Conservation (phyloP, 1,139 yeast genomes). For the Sugiyamaella grinbergsii region DNA sequence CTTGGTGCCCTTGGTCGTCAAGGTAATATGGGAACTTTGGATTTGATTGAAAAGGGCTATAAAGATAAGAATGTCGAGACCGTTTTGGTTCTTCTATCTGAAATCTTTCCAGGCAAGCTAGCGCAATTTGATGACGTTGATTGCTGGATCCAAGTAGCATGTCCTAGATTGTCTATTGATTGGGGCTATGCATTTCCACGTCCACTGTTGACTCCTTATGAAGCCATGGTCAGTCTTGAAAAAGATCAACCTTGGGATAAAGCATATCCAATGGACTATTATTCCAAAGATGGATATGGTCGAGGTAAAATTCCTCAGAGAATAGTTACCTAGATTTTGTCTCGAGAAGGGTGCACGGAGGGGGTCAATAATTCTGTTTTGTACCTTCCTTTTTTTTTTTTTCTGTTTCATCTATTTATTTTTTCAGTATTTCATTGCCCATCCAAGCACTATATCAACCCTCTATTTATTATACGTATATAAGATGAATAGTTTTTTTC, state of each 20-base stretch:
- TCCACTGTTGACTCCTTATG: conserved; percentile 93
- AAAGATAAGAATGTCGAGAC: conserved; percentile 60
- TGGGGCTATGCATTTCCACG: conserved; percentile 98
- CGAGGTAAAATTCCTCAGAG: conserved; percentile 70
- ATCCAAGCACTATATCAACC: no score
- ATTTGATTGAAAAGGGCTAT: conserved; percentile 60
- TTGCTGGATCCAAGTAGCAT: conserved; percentile 96
- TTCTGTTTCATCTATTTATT: no score
- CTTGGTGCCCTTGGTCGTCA: conserved; percentile 97
- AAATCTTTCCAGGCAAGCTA: conserved; percentile 88
- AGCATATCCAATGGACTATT: conserved; percentile 95
- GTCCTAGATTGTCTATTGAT: conserved; percentile 93
- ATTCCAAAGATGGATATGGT: conserved; percentile 88
- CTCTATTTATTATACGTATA: conserved; percentile 4
- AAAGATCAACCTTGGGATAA: conserved; percentile 66
- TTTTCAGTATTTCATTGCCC: no score
- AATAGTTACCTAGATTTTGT: conserved; percentile 5
- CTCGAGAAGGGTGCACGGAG: no score
- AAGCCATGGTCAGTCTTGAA: conserved; percentile 86
- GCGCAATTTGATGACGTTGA: conserved; percentile 95
- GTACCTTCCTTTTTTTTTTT: no score
- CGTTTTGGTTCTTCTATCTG: conserved; percentile 83
- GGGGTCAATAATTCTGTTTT: no score
- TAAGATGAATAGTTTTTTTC: no score
- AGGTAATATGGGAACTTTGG: conserved; percentile 80